These are phyloP conservation scores for Excoecaria agallocha DNA, from an alignment of 345 rosid genomes.

Conservation along the genomic window DNA sequence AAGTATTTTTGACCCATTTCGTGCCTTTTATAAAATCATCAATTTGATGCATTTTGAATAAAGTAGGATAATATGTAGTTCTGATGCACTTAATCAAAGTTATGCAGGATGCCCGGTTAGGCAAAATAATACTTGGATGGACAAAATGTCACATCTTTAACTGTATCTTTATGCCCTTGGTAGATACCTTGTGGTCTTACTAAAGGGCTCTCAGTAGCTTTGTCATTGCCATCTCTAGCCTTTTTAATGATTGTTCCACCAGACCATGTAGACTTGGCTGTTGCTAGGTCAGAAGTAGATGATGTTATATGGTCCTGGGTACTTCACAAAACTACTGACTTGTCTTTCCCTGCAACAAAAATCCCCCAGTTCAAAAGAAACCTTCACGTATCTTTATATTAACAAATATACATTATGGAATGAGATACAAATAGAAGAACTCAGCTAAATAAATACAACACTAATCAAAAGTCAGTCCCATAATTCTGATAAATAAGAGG, in stretches of 20 bases:
- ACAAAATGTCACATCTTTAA: constrained; percentile 94
- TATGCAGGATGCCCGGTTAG: constrained; percentile 71
- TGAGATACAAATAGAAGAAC: constrained; percentile 1
- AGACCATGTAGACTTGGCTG: constrained; percentile 60
- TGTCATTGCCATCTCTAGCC: constrained; percentile 66
- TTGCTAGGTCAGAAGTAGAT: constrained; percentile 56
- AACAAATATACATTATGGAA: constrained; percentile 3
- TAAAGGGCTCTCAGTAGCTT: constrained; percentile 59
- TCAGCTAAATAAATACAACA: neutral
- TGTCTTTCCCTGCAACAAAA: constrained; percentile 83
- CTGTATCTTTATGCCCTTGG: constrained; percentile 90
- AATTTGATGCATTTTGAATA: neutral
- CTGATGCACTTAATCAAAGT: neutral
- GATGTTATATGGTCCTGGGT: constrained; percentile 93
- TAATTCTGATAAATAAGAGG: neutral
- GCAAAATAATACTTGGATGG: constrained; percentile 94
- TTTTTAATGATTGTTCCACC: constrained; percentile 71
- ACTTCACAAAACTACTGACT: constrained; percentile 91
- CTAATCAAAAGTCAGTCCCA: neutral
- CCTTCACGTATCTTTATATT: neutral
- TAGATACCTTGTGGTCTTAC: constrained; percentile 94
- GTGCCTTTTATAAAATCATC: neutral
- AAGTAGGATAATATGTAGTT: neutral
- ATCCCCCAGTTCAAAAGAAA: constrained; percentile 22
- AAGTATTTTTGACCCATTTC: too few species aligned